Evolutionary conservation across 163 green algal genomes (phyloP).

Genomic region (Scenedesmus sp.): DNA sequence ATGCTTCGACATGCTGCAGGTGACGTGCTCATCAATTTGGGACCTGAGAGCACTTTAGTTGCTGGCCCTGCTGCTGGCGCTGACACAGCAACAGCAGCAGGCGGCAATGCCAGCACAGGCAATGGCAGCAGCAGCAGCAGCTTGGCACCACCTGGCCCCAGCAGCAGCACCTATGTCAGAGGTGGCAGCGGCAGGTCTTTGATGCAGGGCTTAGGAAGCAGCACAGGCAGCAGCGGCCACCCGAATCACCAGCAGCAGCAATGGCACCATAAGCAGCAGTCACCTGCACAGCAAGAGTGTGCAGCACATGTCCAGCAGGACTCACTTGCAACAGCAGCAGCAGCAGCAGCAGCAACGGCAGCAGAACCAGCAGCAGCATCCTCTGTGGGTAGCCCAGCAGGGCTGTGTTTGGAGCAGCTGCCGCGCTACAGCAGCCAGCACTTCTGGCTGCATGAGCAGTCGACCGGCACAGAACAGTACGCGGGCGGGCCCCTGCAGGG

Average conservation of each 20-base stretch:
- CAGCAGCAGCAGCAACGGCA: constrained; percentile 8
- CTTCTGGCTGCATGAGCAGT: constrained; percentile 27
- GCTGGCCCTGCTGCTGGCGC: neutral
- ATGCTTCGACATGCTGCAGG: constrained; percentile 44
- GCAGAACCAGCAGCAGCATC: neutral
- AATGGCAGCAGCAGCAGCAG: constrained; percentile 20
- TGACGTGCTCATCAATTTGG: constrained; percentile 40
- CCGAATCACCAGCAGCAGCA: neutral
- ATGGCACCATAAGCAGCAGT: neutral
- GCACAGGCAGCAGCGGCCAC: neutral
- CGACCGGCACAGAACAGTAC: neutral
- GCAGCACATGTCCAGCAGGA: neutral
- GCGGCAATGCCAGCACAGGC: neutral
- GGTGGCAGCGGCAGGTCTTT: neutral
- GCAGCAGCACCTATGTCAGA: constrained; percentile 7
- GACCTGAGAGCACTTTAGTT: neutral
- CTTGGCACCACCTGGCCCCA: neutral
- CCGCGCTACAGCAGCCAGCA: constrained; percentile 8
- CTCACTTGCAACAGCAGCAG: neutral
- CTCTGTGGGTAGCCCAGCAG: neutral
- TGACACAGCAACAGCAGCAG: neutral
- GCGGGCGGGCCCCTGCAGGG: neutral
- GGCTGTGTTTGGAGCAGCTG: neutral
- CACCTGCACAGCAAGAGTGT: neutral
- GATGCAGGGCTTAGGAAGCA: neutral